Conservation (phyloP, 345 rosid species). For the Acer yangbiense region DNA sequence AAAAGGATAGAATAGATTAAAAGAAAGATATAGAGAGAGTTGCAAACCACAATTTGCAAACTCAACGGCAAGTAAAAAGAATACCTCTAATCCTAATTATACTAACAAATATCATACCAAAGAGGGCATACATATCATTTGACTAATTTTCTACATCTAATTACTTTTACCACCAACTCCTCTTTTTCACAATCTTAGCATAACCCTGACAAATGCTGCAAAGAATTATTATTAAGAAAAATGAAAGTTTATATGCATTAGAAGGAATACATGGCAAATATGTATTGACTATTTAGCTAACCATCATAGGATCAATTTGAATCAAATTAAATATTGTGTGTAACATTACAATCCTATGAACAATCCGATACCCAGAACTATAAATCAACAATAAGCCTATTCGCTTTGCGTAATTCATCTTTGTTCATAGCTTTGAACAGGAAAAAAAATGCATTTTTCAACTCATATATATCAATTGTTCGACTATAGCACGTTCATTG, state of each 20-base stretch:
- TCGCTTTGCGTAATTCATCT: background rate
- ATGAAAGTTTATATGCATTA: background rate
- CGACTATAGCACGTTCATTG: background rate
- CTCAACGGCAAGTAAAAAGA: background rate
- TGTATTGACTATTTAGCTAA: background rate
- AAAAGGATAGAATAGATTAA: background rate
- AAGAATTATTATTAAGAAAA: background rate
- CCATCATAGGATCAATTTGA: background rate
- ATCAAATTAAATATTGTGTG: slow-evolving; percentile 2
- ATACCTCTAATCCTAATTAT: background rate
- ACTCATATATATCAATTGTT: background rate
- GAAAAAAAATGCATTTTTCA: background rate
- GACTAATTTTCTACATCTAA: background rate
- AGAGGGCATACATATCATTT: background rate
- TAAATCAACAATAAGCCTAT: background rate
- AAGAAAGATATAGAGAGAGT: background rate
- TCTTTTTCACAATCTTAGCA: background rate
- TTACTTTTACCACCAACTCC: background rate
- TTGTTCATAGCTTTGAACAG: background rate
- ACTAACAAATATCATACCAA: background rate
- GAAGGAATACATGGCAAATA: background rate
- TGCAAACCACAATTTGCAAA: no score
- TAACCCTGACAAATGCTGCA: background rate
- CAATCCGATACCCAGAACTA: background rate
- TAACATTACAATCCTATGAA: background rate